These are phyloP conservation scores for Coccinonectria pachysandricola DNA, from an alignment of 2,329 filamentous ascomycete species.

Conservation along the genomic window DNA sequence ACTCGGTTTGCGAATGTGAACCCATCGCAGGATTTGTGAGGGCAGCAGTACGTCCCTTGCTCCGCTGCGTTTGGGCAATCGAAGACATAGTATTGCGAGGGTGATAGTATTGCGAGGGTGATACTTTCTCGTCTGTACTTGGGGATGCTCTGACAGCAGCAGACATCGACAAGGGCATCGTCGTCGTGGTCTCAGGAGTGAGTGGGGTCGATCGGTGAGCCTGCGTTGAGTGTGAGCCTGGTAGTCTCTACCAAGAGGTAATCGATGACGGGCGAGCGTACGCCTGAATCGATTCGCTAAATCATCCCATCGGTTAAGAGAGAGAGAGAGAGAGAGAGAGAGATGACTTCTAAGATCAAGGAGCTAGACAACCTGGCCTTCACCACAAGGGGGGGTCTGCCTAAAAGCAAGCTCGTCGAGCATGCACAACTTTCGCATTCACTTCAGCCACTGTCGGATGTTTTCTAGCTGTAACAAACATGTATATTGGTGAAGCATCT, in stretches of 20 bases:
- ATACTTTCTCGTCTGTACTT: neutral
- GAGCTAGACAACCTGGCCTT: no score
- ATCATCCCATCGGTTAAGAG: no score
- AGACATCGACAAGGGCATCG: neutral
- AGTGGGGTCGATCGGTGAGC: neutral
- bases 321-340: no score
- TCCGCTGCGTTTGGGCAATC: conserved; percentile 8
- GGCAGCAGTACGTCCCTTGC: conserved; percentile 10
- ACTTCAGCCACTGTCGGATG: no score
- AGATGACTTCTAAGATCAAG: no score
- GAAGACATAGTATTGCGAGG: conserved; percentile 6
- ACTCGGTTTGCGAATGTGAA: conserved; percentile 8
- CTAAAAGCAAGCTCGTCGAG: neutral
- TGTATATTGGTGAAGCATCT: neutral
- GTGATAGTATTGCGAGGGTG: conserved; percentile 1
- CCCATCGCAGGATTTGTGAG: conserved; percentile 17
- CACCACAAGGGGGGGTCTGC: neutral
- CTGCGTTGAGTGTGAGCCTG: neutral
- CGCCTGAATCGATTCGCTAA: no score
- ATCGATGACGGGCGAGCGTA: no score
- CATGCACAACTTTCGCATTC: no score
- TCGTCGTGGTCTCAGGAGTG: neutral
- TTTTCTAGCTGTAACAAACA: neutral
- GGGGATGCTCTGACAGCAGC: accelerated
- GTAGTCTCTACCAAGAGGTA: neutral